Evolutionary conservation across 441 rosid genomes (phyloP), one percentile per base, ranked within the genome.

Genomic region (Cnidoscolus chayamansa): DNA sequence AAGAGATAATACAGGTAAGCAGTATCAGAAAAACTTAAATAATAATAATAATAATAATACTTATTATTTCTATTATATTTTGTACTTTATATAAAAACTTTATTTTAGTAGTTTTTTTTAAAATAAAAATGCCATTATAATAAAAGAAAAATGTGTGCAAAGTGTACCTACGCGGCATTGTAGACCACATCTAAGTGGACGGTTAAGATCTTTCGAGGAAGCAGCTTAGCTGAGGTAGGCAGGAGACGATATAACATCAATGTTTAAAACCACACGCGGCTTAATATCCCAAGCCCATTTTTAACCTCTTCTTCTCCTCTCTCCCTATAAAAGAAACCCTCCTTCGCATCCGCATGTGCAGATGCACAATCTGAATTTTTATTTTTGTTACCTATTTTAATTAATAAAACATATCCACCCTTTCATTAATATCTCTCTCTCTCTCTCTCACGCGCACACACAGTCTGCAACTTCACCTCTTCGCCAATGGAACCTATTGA

Each of bases 131-230:
- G 1, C 10, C 10, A 10, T 11, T 7, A 53, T 53, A 13, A 53
- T 53, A 16, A 53, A 6, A 15, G 10, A 53, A 53, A 16, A 53
- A 43, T 0, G 4, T 1, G 0, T 3, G 35, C 32, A 40, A 43
- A 10, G 68, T 49, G 57, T 10, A 43, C 17, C 7, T 25, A 55
- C 66, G 70, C 50, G 70, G 54, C 47, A 17, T 37, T 37, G 25
- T 54, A 57, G 43, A 20, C 11, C 15, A 6, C 4, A 37, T 9
- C 1, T 10, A 5, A 63, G 55, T 60, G 76, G 80, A 79, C 84
- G 82, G 79, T 68, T 17, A 47, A 11, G 82, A 72, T 72, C 66
- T 43, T 76, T 81, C 75, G 6, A 6, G n/a, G 80, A 74, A 79
- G 59, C 17, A 32, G 10, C 72, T 56, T 40, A 40, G 45, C 45